These are phyloP conservation scores for Persicaria tinctoria DNA, from an alignment of 148 eudicot genomes.

Conservation along the genomic window DNA sequence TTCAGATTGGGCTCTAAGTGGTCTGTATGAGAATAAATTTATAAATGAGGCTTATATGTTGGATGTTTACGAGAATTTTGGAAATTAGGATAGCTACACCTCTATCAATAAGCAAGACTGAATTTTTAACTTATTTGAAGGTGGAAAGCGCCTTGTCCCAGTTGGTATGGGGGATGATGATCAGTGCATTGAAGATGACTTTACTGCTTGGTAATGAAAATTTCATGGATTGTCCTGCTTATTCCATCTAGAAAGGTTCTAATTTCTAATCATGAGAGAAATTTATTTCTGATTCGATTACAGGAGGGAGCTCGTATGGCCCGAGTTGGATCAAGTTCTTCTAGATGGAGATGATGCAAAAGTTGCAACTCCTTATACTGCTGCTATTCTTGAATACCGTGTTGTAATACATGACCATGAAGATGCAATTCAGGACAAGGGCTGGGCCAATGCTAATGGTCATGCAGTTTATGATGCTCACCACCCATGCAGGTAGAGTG, in stretches of 20 bases:
- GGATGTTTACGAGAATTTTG: background rate
- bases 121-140: slow-evolving; percentile 27
- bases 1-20: background rate
- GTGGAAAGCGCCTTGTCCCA: slow-evolving; percentile 76
- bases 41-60: background rate
- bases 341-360: slow-evolving; percentile 52
- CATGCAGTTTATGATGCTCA: slow-evolving; percentile 75
- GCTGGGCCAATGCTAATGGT: slow-evolving; percentile 65
- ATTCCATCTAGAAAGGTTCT: background rate
- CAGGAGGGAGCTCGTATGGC: slow-evolving; percentile 91
- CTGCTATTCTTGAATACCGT: slow-evolving; percentile 78
- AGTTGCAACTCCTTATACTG: slow-evolving; percentile 87
- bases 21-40: background rate
- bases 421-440: slow-evolving; percentile 33
- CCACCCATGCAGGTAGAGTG: slow-evolving; percentile 79
- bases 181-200: slow-evolving; percentile 96
- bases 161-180: slow-evolving; percentile 97
- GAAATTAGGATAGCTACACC: background rate
- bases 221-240: background rate
- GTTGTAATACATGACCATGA: slow-evolving; percentile 44
- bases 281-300: background rate
- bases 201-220: slow-evolving; percentile 69
- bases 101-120: background rate
- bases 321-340: slow-evolving; percentile 78
- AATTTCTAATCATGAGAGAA: background rate